Evolutionary conservation across 202 grass and related monocot species (phyloP), one percentile per base, ranked within the genome.

Genomic region (Hordeum pubiflorum): DNA sequence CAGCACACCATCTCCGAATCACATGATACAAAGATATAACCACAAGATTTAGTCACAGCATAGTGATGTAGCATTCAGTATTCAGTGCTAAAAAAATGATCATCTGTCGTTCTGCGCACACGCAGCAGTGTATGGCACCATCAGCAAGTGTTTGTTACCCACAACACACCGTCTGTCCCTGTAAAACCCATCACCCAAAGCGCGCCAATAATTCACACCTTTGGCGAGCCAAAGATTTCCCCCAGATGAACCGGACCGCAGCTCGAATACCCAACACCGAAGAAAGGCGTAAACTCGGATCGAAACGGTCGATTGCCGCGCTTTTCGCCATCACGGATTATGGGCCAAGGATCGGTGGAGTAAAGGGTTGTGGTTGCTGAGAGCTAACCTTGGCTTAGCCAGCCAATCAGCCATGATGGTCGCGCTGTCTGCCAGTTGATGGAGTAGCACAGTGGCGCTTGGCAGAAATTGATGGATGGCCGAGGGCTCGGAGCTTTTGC

Each of bases 151-250:
- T 29, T 29, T 29, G 27, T 4, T 13, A 5, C 14, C 15, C 59
- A 6, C 14, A 21, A n/a, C 56, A 4, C 17, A 24, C 41, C 24
- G 34, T 38, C 59, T 37, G 34, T 38, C 59, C 23, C 66, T 48
- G 44, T 11, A 54, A 67, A 87, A 56, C 36, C 63, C 22, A 27
- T 21, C 59, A 36, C 55, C 41, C 75, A 87, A 78, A 83, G 85
- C 41, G 66, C 26, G 34, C 50, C 80, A 87, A 83, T 79, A 23
- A 78, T 87, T 36, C 58, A 1, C 6, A 1, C 10, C 58, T 87
- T 81, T 78, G 31, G 39, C 29, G 8, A 27, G 0, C 41, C 63
- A 80, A 37, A 63, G 9, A 77, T 72, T 54, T 82, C 10, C 33
- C 63, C 63, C 41, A 56, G 37, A 77, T 70, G 22, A 57, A 63